These are phyloP conservation scores for Rhodotorula sp. DNA, from an alignment of 1,284 basidiomycete species.

Conservation along the genomic window DNA sequence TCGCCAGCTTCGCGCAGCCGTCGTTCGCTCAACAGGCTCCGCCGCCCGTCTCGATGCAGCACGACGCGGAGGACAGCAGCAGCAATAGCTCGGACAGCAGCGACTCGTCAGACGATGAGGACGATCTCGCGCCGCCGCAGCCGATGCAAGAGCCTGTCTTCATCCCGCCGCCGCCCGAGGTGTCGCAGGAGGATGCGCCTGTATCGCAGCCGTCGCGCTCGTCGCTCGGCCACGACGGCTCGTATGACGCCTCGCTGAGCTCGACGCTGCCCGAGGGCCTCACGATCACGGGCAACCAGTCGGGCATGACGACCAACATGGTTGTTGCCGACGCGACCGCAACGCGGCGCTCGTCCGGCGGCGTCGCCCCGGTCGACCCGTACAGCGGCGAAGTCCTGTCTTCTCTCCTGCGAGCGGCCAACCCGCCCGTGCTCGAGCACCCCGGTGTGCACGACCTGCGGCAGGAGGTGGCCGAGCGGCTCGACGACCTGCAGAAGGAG, in stretches of 20 bases:
- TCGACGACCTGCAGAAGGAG: conserved; percentile 62
- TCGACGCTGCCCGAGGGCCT: conserved; percentile 50
- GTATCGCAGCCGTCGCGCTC: neutral
- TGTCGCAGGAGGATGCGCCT: too few relatives aligned
- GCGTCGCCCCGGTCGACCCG: conserved; percentile 56
- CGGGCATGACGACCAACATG: conserved; percentile 42
- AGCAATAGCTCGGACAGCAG: conserved; percentile 12
- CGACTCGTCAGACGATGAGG: conserved; percentile 19
- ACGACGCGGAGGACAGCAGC: conserved; percentile 18
- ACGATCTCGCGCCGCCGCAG: neutral
- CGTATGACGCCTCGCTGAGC: conserved; percentile 29
- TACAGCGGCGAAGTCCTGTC: conserved; percentile 2
- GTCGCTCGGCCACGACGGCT: conserved; percentile 8
- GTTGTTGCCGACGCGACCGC: conserved; percentile 42
- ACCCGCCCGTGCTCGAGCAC: conserved; percentile 8
- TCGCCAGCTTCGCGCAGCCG: conserved; percentile 16
- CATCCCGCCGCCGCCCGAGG: neutral
- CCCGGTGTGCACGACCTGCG: conserved; percentile 65
- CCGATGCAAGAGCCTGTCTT: neutral
- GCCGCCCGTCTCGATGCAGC: conserved; percentile 16
- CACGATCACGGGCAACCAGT: conserved; percentile 49
- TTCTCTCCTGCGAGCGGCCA: conserved; percentile 58
- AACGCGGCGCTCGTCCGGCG: conserved; percentile 58
- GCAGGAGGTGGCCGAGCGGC: conserved; percentile 59
- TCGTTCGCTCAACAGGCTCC: neutral